Evolutionary conservation across 805 yeast species (phyloP), one percentile per base, ranked within the genome.

Genomic region (Barnettozyma californica): DNA sequence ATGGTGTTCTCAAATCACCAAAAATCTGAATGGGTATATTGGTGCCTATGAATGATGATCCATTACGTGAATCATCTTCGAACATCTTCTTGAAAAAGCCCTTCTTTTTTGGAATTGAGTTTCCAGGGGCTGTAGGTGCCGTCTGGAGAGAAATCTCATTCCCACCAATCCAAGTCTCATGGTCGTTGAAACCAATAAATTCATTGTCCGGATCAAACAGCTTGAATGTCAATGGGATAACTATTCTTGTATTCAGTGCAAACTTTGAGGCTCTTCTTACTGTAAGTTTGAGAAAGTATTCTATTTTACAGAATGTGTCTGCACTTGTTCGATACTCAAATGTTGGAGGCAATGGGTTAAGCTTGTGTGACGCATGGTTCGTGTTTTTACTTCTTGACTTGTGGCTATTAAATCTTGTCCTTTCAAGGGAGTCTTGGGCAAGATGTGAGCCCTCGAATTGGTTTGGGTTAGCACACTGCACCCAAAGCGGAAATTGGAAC

Each of bases 271-370:
- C 63, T 41, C 82, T 59, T 49, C 76, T 77, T 38, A 81, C 81
- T 0, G 87, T 81, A 9, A 73, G 84, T 61, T 82, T 81, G 47
- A 83, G 70, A 57, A 74, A 81, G 59, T 82, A 82, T 20, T 10
- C 18, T 8, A 48, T 23, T 2, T 27, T 10, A 35, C 45, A 38
- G 20, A 6, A 29, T 20, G 43, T n/a, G 1, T 41, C 29, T 5
- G 19, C 4, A 8, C 37, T 16, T 6, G n/a, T n/a, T 18, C 16
- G 26, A 34, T 34, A 39, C 36, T 34, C 16, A 36, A 39, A 18
- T 2, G 43, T 19, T 19, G 53, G 53, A 14, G 53, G 53, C 26
- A 51, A 27, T 14, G 49, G 49, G 31, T n/a, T n/a, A 3, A 33
- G 14, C n/a, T 9, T 29, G 37, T 45, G 51, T 2, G 34, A 18